Evolutionary conservation across 2,329 filamentous ascomycete species (phyloP).

Genomic region (Paraconiothyrium sp.): DNA sequence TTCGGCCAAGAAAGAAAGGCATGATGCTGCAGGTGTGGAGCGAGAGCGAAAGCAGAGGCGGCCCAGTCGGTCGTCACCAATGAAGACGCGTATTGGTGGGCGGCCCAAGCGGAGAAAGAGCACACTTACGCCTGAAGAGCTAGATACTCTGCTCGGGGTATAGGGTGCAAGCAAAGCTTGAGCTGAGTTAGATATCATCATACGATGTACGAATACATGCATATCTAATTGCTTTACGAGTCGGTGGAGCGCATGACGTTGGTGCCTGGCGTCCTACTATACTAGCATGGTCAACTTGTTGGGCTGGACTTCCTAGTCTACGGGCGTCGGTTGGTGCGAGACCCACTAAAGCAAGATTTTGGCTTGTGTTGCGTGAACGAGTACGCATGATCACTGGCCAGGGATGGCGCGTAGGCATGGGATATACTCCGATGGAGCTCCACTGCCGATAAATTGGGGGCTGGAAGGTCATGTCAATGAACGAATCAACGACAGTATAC

Average conservation of each 20-base stretch:
- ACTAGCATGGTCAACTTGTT: slow-evolving; percentile 30
- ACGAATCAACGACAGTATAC: slow-evolving; percentile 24
- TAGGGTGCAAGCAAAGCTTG: slow-evolving; percentile 35
- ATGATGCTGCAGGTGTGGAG: slow-evolving; percentile 31
- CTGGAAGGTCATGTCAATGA: slow-evolving; percentile 17
- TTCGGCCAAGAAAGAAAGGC: slow-evolving; percentile 21
- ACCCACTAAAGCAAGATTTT: slow-evolving; percentile 26
- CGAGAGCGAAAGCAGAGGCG: slow-evolving; percentile 30
- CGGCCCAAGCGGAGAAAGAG: slow-evolving; percentile 73
- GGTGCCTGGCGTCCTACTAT: slow-evolving; percentile 20
- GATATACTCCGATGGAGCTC: slow-evolving; percentile 21
- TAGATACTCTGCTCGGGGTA: slow-evolving; percentile 60
- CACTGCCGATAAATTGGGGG: slow-evolving; percentile 24
- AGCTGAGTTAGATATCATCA: slow-evolving; percentile 8
- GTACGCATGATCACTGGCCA: slow-evolving; percentile 32
- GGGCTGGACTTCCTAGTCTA: slow-evolving; percentile 15
- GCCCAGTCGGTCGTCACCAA: slow-evolving; percentile 37
- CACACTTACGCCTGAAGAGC: slow-evolving; percentile 78
- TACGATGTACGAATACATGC: slow-evolving; percentile 19
- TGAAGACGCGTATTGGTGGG: slow-evolving; percentile 61
- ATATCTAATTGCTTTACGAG: slow-evolving; percentile 17
- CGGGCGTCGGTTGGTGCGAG: slow-evolving; percentile 22
- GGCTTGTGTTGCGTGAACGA: slow-evolving; percentile 27
- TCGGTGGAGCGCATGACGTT: slow-evolving; percentile 21
- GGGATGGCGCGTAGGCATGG: slow-evolving; percentile 38